These are phyloP conservation scores for Aphanoascus verrucosus DNA, from an alignment of 2,329 filamentous ascomycete genomes.

Conservation along the genomic window DNA sequence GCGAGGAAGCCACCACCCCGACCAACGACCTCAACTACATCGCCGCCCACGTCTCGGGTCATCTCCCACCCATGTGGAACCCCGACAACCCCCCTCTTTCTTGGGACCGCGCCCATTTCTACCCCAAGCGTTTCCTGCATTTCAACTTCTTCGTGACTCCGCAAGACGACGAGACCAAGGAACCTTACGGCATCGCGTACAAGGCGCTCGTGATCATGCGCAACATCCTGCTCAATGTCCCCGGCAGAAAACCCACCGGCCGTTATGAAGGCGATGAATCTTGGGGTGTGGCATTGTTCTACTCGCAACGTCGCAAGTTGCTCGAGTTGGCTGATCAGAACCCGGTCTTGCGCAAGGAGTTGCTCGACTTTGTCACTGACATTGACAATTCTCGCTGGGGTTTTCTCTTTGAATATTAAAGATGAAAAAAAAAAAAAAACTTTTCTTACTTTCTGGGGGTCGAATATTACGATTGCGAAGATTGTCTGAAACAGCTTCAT, in stretches of 20 bases:
- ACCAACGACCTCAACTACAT: conserved; percentile 30
- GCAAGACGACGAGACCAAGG: conserved; percentile 30
- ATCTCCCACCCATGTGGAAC: conserved; percentile 15
- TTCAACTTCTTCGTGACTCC: conserved; percentile 35
- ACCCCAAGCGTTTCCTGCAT: conserved; percentile 31
- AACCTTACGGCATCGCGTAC: conserved; percentile 38
- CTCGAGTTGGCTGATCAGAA: conserved; percentile 33
- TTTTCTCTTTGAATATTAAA: conserved; percentile 6
- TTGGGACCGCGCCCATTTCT: conserved; percentile 26
- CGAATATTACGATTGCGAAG: too few relatives aligned
- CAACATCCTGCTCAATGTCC: conserved; percentile 37
- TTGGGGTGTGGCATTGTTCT: conserved; percentile 22
- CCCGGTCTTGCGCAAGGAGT: conserved; percentile 32
- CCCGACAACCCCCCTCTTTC: conserved; percentile 18
- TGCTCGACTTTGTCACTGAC: conserved; percentile 35
- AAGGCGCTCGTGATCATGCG: conserved; percentile 39
- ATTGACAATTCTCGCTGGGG: conserved; percentile 19
- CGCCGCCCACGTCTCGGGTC: conserved; percentile 30
- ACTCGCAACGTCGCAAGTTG: conserved; percentile 31
- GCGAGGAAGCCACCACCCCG: conserved; percentile 27
- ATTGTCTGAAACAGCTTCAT: neutral
- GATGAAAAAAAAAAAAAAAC: neutral
- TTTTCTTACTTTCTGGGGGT: too few relatives aligned
- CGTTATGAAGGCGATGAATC: conserved; percentile 8
- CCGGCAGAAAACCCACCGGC: conserved; percentile 20